Base-by-base conservation (phyloP, 352 stramenopile species). In the Phytophthora kernoviae region DNA sequence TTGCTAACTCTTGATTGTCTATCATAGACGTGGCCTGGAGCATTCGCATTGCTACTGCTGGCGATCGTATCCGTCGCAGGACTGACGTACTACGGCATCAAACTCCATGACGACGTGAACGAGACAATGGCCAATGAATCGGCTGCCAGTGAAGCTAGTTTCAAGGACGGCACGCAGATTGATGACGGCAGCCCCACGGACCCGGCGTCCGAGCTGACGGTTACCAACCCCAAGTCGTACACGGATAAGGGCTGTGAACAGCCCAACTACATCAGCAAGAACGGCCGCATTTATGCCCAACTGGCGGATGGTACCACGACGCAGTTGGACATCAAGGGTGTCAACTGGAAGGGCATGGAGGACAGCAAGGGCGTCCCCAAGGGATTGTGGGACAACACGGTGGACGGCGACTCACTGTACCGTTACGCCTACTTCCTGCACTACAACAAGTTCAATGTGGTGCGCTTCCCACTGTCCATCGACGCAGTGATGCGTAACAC, bases 341-440 rank as follows among this genome's bases (percentile, higher is more conserved):
- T 93, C 45, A 95, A 92, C 72, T 95, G 86, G 86, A 76, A 90
- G 33, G 86, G 86, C 42, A 91, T 93, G 82, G 61, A 95, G 66
- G 73, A 85, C 69, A 73, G 46, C 32, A 81, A 86, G 41, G 80
- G 81, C 44, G 77, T 93, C 20, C 79, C 79, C 30, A 88, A 88
- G 53, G 86, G 86, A 2, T 63, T 95, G 2, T 95, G 86, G 86
- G 86, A 95, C 58, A 88, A 81, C 69, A 76, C 77, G n/a, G 75
- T 85, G 42, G 79, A 92, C 30, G 86, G 86, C 41, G 83, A 84
- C 32, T 89, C 86, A 41, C 44, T 95, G 36, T 94, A 94, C 68
- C 85, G 81, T 12, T 72, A 90, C 30, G 79, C 58, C 42, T 74
- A 88, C 64, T 95, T 91, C 54, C 68, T 95, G 44, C 55, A 63